Evolutionary conservation across 2,329 filamentous ascomycete species (phyloP).

Genomic region (Colletotrichum camelliae): DNA sequence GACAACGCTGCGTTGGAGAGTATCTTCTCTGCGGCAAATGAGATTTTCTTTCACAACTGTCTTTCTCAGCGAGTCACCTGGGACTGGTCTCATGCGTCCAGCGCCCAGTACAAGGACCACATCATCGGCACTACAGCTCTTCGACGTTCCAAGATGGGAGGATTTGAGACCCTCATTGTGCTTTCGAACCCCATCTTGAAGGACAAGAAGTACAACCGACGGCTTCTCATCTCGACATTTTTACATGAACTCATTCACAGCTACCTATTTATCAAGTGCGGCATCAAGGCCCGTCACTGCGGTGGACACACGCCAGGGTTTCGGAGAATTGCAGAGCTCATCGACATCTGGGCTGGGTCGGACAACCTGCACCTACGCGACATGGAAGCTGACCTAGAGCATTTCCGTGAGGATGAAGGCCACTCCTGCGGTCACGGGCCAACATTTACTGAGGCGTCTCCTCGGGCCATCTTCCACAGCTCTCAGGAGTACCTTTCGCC

Average conservation of each 20-base stretch:
- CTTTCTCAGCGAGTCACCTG: conserved; percentile 64
- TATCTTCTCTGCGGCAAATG: conserved; percentile 66
- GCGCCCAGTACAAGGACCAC: conserved; percentile 55
- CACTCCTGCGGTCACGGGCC: conserved; percentile 15
- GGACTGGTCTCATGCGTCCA: conserved; percentile 63
- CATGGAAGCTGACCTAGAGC: conserved; percentile 66
- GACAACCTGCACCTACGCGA: conserved; percentile 60
- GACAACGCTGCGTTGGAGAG: conserved; percentile 62
- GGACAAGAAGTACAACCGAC: conserved; percentile 60
- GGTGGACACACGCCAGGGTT: conserved; percentile 69
- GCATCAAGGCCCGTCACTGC: conserved; percentile 57
- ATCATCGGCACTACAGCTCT: conserved; percentile 70
- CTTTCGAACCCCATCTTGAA: conserved; percentile 65
- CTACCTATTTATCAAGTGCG: conserved; percentile 68
- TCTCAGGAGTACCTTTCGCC: conserved; percentile 9
- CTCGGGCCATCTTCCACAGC: conserved; percentile 4
- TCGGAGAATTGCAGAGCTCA: conserved; percentile 60
- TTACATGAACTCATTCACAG: conserved; percentile 72
- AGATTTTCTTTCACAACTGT: conserved; percentile 65
- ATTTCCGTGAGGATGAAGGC: conserved; percentile 47
- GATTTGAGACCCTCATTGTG: conserved; percentile 68
- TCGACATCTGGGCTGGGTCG: conserved; percentile 65
- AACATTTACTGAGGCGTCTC: background rate
- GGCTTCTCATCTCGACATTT: conserved; percentile 68
- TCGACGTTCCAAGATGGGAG: conserved; percentile 50